phyloP scores from a whole-genome alignment of 2,329 filamentous ascomycete genomes.

The Aspergillaceae sp. region DNA sequence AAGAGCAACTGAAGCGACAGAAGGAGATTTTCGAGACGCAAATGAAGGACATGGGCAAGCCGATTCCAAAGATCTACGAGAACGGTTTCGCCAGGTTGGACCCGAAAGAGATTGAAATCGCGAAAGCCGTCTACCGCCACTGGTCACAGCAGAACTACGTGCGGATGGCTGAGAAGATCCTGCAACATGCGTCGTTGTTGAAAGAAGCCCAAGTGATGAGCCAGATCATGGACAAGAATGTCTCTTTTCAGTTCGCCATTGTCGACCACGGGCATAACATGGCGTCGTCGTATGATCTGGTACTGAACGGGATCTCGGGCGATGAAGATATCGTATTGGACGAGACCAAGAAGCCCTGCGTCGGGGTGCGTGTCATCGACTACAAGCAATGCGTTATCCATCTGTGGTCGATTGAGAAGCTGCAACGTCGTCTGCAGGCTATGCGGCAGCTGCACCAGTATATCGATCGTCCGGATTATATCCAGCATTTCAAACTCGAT shows the following conservation, averaged over 20 bases:
- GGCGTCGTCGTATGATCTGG: constrained; percentile 92
- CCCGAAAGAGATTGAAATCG: constrained; percentile 62
- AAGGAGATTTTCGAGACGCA: constrained; percentile 77
- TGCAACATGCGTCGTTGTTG: constrained; percentile 76
- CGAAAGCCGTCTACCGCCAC: constrained; percentile 56
- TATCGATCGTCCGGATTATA: constrained; percentile 87
- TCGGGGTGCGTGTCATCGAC: constrained; percentile 83
- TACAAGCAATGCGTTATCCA: constrained; percentile 79
- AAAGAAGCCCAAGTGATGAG: constrained; percentile 99
- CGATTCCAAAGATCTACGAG: constrained; percentile 46
- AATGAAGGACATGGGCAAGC: constrained; percentile 61
- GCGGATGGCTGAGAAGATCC: constrained; percentile 81
- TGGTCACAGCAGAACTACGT: constrained; percentile 86
- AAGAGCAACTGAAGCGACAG: constrained; percentile 73
- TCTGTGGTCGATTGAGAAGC: constrained; percentile 89
- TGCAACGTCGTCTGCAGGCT: constrained; percentile 73
- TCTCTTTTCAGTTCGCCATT: constrained; percentile 90
- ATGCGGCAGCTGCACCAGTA: constrained; percentile 99
- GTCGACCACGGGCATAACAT: constrained; percentile 81
- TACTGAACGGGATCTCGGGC: constrained; percentile 77
- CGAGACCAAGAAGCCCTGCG: constrained; percentile 75
- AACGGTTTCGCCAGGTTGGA: constrained; percentile 48
- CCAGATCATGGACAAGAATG: constrained; percentile 84
- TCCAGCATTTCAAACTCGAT: constrained; percentile 82
- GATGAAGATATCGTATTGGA: constrained; percentile 81